Conservation (phyloP, 768 basidiomycete genomes). For the Pleurotus sapidus region DNA sequence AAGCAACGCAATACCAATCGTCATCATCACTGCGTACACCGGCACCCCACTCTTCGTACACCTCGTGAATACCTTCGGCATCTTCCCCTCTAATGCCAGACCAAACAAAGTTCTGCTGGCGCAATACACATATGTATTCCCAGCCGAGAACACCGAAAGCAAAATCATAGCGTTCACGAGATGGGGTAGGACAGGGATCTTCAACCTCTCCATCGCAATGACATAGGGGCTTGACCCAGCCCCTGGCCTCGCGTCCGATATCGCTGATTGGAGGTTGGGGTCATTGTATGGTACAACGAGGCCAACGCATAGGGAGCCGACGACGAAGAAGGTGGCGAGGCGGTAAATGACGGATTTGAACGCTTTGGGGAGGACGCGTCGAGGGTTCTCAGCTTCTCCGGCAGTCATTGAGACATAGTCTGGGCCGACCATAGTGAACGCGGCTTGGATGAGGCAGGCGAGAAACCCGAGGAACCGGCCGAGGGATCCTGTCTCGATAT, state of each 20-base stretch:
- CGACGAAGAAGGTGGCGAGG: constrained; percentile 73
- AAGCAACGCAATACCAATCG: constrained; percentile 34
- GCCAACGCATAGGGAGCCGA: constrained; percentile 70
- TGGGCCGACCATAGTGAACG: constrained; percentile 61
- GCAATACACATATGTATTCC: constrained; percentile 67
- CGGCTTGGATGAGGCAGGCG: constrained; percentile 58
- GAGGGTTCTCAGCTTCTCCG: constrained; percentile 70
- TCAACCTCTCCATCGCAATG: constrained; percentile 70
- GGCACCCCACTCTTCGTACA: constrained; percentile 59
- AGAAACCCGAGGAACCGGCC: constrained; percentile 65
- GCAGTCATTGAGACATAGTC: constrained; percentile 60
- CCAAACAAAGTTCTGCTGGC: constrained; percentile 52
- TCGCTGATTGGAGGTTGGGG: constrained; percentile 44
- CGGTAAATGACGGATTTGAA: constrained; percentile 79
- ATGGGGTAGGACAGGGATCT: constrained; percentile 62
- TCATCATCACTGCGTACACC: constrained; percentile 45
- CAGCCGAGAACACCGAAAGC: constrained; percentile 68
- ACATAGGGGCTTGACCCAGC: constrained; percentile 79
- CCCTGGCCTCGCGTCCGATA: constrained; percentile 54
- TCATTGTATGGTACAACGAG: constrained; percentile 79
- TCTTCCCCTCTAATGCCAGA: constrained; percentile 59
- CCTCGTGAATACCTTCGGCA: constrained; percentile 47
- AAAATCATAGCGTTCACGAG: constrained; percentile 74
- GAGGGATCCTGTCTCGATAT: constrained; percentile 47
- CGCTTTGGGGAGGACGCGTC: constrained; percentile 67